Conservation (phyloP, 805 yeast species). For the Maudiozyma barnettii region DNA sequence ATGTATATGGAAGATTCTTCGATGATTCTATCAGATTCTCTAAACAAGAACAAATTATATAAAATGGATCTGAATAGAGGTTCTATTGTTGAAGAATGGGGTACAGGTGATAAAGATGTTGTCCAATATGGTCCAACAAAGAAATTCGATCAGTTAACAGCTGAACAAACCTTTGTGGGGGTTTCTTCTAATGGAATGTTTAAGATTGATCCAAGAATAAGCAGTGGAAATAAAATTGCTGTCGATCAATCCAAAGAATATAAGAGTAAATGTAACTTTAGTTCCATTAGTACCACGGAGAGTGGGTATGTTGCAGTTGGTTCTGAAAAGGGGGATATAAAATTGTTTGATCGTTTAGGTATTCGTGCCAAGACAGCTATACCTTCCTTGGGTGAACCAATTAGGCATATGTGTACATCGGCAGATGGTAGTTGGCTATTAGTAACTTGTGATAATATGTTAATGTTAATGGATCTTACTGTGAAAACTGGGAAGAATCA, state of each 20-base stretch:
- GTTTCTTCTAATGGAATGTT: slow-evolving; percentile 56
- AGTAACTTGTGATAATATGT: slow-evolving; percentile 67
- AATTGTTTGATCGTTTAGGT: slow-evolving; percentile 66
- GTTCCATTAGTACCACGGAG: slow-evolving; percentile 60
- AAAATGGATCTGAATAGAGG: slow-evolving; percentile 77
- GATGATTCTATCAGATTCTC: slow-evolving; percentile 53
- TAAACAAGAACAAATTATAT: slow-evolving; percentile 39
- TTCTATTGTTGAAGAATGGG: slow-evolving; percentile 80
- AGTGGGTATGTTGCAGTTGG: slow-evolving; percentile 71
- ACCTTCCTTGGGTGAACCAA: slow-evolving; percentile 76
- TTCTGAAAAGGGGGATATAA: slow-evolving; percentile 62
- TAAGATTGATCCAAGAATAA: slow-evolving; percentile 70
- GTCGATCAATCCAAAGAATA: slow-evolving; percentile 45
- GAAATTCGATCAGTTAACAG: slow-evolving; percentile 65
- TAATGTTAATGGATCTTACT: slow-evolving; percentile 58
- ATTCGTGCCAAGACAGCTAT: slow-evolving; percentile 65
- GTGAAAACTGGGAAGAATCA: slow-evolving; percentile 53
- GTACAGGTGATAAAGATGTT: slow-evolving; percentile 41
- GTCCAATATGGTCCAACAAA: slow-evolving; percentile 58
- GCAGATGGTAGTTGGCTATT: slow-evolving; percentile 75
- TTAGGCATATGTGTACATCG: slow-evolving; percentile 58
- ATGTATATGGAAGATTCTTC: slow-evolving; percentile 65
- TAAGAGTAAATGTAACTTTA: slow-evolving; percentile 46
- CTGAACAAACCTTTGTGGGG: slow-evolving; percentile 68
- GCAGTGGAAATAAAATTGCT: slow-evolving; percentile 46